Evolutionary conservation across 2,329 filamentous ascomycete species (phyloP).

Genomic region (Hymenoscyphus scutula): DNA sequence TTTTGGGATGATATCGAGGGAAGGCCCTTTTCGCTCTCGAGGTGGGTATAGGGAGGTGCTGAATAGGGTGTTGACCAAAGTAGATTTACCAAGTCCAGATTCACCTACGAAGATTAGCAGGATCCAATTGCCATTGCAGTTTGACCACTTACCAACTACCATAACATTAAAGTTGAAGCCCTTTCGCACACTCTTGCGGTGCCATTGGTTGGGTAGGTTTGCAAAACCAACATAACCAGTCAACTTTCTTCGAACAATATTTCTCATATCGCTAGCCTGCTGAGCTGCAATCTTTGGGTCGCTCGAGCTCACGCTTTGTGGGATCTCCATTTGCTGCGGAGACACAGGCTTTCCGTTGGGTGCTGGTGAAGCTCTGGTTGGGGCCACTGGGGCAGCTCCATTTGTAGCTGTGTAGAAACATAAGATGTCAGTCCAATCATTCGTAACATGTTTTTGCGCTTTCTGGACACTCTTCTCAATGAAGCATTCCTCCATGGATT

Average conservation of each 20-base stretch:
- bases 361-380: conserved; percentile 32
- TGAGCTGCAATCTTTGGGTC: conserved; percentile 39
- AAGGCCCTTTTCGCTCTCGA: conserved; percentile 96
- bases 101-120: conserved; percentile 63
- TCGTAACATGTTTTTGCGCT: conserved; percentile 29
- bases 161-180: conserved; percentile 99
- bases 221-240: conserved; percentile 98
- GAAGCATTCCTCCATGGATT: conserved; percentile 33
- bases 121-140: background rate
- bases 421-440: conserved; percentile 37
- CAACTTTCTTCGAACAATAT: conserved; percentile 97
- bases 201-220: conserved; percentile 99
- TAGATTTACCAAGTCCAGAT: conserved; percentile 98
- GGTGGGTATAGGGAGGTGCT: conserved; percentile 99
- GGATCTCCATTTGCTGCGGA: conserved; percentile 30
- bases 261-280: conserved; percentile 46
- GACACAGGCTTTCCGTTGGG: conserved; percentile 33
- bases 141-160: conserved; percentile 85
- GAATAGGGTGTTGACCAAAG: conserved; percentile 98
- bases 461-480: conserved; percentile 27
- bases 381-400: conserved; percentile 32
- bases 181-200: conserved; percentile 99
- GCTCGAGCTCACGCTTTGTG: conserved; percentile 37
- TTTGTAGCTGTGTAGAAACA: conserved; percentile 38
- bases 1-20: conserved; percentile 97